phyloP scores from a whole-genome alignment of 768 basidiomycete species.

The Boletus reticulatus region DNA sequence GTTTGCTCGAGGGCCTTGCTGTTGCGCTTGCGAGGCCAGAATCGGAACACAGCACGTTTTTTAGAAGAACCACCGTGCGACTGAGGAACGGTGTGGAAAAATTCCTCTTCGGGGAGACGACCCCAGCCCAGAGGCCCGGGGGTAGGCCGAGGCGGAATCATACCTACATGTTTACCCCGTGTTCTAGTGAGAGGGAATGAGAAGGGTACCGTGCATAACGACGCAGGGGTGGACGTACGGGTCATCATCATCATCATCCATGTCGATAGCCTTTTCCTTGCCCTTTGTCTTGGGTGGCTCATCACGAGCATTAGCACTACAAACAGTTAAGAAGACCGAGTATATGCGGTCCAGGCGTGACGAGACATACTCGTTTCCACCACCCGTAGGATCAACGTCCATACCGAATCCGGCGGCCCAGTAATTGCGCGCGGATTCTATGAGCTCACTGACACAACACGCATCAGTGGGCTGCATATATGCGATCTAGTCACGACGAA shows the following conservation, averaged over 20 bases:
- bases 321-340: too few relatives aligned
- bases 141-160: not conserved
- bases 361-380: not conserved
- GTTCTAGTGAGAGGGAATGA: too few relatives aligned
- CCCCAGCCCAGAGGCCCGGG: constrained; percentile 8
- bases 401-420: not conserved
- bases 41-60: constrained; percentile 21
- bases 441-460: not conserved
- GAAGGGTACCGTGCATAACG: too few relatives aligned
- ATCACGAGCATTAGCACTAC: not conserved
- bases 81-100: constrained; percentile 3
- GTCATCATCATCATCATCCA: not conserved
- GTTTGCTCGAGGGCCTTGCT: constrained; percentile 7
- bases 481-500: not conserved
- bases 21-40: constrained; percentile 25
- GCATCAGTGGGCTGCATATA: not conserved
- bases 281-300: not conserved
- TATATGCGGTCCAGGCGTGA: too few relatives aligned
- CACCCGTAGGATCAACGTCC: not conserved
- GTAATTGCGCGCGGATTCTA: not conserved
- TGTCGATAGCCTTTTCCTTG: not conserved
- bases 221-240: too few relatives aligned
- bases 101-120: not conserved
- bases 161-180: too few relatives aligned
- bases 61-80: not conserved